Base-by-base conservation (phyloP, 176 grass and related monocot species). In the Avena atlantica region DNA sequence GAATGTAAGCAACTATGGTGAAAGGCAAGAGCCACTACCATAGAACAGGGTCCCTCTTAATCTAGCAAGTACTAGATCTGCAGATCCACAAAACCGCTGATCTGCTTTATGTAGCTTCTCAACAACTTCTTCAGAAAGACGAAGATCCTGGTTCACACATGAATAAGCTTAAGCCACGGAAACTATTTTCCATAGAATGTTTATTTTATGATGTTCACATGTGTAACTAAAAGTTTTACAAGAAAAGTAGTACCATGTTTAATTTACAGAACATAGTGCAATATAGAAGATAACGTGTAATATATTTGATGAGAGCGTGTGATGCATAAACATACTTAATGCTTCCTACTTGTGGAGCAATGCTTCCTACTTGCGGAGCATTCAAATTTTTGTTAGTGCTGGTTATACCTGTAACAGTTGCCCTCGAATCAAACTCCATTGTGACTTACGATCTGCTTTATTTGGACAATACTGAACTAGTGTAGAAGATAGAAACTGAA, bases 21-120 rank as follows among this genome's bases (percentile, higher is more conserved):
- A 65, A 87, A 86, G 59, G 69, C 86, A 84, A 84, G n/a, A 58
- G 80, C 67, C 57, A n/a, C 16, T 92, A 98, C 96, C 96, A 67
- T 86, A 86, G 77, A 91, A 95, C 37, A 98, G 82, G 48, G 92
- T 93, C 51, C 96, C 96, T 84, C 96, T 95, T 87, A 98, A 85
- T 92, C 96, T 98, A 88, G 96, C 93, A 88, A 98, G 91, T 85
- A 89, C 93, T 68, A 89, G 78, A 88, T 95, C 93, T 76, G 93
- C 86, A 82, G 92, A 87, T 71, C 96, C 93, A 88, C 92, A 98
- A 92, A 98, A 95, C 14, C 96, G 76, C 74, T 92, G 86, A 90
- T 98, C 96, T 86, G 96, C 93, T 92, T 84, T 93, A 86, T 88
- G 96, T 55, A 98, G 86, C 91, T 90, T 95, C 51, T 98, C 91